These are phyloP conservation scores for Phytophthora melonis DNA, from an alignment of 352 stramenopile species.

Conservation along the genomic window DNA sequence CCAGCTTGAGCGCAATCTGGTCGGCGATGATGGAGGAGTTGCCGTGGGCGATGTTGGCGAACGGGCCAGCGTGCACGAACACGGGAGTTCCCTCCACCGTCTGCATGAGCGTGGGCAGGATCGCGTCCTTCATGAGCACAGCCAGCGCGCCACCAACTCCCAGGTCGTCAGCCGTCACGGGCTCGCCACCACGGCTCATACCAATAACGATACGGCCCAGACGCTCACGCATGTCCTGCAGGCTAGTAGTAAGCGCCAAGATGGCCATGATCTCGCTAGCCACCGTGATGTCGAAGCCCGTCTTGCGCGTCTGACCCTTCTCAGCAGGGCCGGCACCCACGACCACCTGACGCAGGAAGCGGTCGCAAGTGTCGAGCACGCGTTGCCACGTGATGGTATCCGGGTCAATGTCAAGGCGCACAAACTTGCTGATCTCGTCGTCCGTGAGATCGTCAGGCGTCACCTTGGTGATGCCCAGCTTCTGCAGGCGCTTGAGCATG, in stretches of 20 bases:
- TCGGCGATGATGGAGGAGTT: conserved; percentile 98
- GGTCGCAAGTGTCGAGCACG: conserved; percentile 98
- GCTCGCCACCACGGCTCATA: conserved; percentile 75
- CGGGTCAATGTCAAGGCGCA: conserved; percentile 96
- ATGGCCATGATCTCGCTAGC: conserved; percentile 99
- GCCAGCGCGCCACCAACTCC: conserved; percentile 96
- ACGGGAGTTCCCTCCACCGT: conserved; percentile 96
- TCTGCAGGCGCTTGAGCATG: conserved; percentile 95
- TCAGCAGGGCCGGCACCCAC: conserved; percentile 93
- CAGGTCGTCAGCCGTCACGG: conserved; percentile 97
- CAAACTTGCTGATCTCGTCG: conserved; percentile 94
- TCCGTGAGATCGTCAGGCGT: conserved; percentile 94
- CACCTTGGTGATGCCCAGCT: conserved; percentile 95
- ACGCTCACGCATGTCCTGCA: conserved; percentile 95
- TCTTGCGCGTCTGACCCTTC: conserved; percentile 84
- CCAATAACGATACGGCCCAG: conserved; percentile 96
- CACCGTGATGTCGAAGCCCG: conserved; percentile 91
- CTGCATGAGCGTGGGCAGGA: conserved; percentile 98
- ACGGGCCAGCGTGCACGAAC: conserved; percentile 98
- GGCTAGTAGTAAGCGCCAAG: conserved; percentile 94
- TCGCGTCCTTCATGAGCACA: conserved; percentile 98
- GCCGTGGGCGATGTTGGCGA: conserved; percentile 98
- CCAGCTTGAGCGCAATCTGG: conserved; percentile 94
- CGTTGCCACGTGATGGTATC: conserved; percentile 94
- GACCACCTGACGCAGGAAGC: conserved; percentile 93